Evolutionary conservation across 495 filamentous ascomycete species (phyloP).

Genomic region (Penicillium coffeae): DNA sequence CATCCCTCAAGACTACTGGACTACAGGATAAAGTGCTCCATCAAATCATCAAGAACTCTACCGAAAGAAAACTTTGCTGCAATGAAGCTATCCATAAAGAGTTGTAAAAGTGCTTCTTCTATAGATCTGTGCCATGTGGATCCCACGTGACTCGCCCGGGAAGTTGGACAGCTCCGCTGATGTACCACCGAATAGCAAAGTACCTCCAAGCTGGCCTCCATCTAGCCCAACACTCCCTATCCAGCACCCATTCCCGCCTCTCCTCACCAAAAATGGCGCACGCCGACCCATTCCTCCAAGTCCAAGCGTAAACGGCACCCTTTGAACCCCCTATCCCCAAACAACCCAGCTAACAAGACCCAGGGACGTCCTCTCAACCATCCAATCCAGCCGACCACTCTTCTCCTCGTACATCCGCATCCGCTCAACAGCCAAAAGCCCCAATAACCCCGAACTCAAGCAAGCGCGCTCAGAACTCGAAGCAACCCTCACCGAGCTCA

Average conservation of each 20-base stretch:
- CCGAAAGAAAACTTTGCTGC: too few species aligned
- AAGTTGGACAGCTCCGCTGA: too few species aligned
- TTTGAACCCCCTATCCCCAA: background rate
- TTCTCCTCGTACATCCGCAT: conserved; percentile 97
- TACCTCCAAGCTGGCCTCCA: background rate
- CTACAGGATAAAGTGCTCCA: too few species aligned
- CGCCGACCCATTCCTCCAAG: conserved; percentile 88
- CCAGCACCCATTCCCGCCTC: background rate
- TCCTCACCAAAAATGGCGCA: conserved; percentile 49
- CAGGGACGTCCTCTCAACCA: conserved; percentile 81
- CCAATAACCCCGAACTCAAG: conserved; percentile 75
- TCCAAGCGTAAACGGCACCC: conserved; percentile 63
- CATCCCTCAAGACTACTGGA: too few species aligned
- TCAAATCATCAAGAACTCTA: too few species aligned
- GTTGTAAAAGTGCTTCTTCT: too few species aligned
- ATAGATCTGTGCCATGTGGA: background rate
- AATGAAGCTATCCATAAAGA: too few species aligned
- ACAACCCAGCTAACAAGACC: conserved; percentile 7
- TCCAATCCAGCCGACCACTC: conserved; percentile 73
- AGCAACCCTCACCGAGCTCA: conserved; percentile 67
- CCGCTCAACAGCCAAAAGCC: conserved; percentile 70
- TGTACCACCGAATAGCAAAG: background rate
- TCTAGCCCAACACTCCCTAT: too few species aligned
- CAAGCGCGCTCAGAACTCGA: conserved; percentile 83
- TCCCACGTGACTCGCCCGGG: background rate